phyloP scores from a whole-genome alignment of 768 basidiomycete species.

The Leccinum pellstonianum region DNA sequence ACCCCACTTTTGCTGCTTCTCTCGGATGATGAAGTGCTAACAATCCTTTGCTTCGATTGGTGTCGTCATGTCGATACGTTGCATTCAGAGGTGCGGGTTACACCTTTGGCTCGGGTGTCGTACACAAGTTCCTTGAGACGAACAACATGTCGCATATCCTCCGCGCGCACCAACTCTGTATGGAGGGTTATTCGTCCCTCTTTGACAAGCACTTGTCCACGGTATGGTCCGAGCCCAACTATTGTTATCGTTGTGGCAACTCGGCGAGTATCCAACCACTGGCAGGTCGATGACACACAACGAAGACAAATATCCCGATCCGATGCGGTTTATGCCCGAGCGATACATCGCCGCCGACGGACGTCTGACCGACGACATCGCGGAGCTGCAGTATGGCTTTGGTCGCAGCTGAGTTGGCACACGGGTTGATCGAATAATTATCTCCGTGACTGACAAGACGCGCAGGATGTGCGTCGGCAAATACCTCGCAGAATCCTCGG shows the following conservation, averaged over 20 bases:
- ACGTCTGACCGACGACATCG: constrained; percentile 19
- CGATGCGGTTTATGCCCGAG: constrained; percentile 23
- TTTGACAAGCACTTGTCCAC: constrained; percentile 95
- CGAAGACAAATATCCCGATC: constrained; percentile 21
- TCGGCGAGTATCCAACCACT: constrained; percentile 70
- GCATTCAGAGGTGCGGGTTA: constrained; percentile 87
- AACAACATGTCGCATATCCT: constrained; percentile 98
- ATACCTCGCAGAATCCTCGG: constrained; percentile 27
- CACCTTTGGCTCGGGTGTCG: constrained; percentile 97
- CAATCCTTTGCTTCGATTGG: constrained; percentile 1
- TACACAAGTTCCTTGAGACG: constrained; percentile 93
- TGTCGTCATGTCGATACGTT: neutral
- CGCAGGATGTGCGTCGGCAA: constrained; percentile 28
- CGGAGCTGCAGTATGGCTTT: constrained; percentile 22
- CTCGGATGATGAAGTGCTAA: constrained; percentile 12
- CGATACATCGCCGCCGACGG: constrained; percentile 19
- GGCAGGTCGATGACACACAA: constrained; percentile 29
- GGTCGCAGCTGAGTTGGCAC: constrained; percentile 18
- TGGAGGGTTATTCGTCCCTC: constrained; percentile 98
- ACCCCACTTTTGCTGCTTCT: constrained; percentile 11
- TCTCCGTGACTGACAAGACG: neutral
- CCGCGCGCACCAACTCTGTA: constrained; percentile 97
- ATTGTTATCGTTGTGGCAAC: constrained; percentile 98
- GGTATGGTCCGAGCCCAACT: constrained; percentile 98
- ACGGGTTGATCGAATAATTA: neutral